Evolutionary conservation across 2,329 filamentous ascomycete genomes (phyloP), one percentile per base, ranked within the genome.

Genomic region (Penicillium sp.): DNA sequence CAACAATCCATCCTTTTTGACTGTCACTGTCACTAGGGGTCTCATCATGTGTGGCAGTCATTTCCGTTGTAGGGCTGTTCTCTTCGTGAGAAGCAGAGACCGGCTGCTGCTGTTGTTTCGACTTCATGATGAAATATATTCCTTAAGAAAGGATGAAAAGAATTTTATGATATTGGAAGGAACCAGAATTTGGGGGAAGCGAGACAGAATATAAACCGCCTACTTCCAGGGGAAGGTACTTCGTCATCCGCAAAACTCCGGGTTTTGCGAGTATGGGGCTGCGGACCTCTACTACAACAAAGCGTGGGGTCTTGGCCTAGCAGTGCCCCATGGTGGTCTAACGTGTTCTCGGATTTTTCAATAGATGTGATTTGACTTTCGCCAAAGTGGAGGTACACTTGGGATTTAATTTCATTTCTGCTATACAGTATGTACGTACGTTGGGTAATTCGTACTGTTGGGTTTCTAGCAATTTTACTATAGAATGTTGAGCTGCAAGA

Each of bases 81-180:
- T 70, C 67, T 16, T 57, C 61, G 46, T 70, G 67, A 25, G 67
- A 67, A 31, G 67, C 53, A 46, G 62, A 62, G 26, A 59, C 62
- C 1, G 67, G 67, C 47, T 64, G 67, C 45, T 62, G 54, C 42
- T 65, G 64, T 43, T 62, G 61, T 48, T 59, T 64, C 31, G 59
- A 47, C 55, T 69, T 63, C 67, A 69, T 69, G 33, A 25, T 62
- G 55, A 26, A 26, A 25, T 46, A 6, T 31, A 27, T 1, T 23
- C 23, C 37, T 37, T 26, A 35, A 39, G 14, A 29, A 31, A 31
- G 19, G 10, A 46, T 46, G 14, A 31, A 33, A 52, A 44, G 8
- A 23, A 23, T 5, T 43, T 27, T n/a, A 29, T 21, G 39, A 39
- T 39, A n/a, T 45, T 27, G 27, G 29, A 39, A 29, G 10, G 48